Evolutionary conservation across 2,329 filamentous ascomycete genomes (phyloP).

Genomic region (Trichoderma semiorbis): DNA sequence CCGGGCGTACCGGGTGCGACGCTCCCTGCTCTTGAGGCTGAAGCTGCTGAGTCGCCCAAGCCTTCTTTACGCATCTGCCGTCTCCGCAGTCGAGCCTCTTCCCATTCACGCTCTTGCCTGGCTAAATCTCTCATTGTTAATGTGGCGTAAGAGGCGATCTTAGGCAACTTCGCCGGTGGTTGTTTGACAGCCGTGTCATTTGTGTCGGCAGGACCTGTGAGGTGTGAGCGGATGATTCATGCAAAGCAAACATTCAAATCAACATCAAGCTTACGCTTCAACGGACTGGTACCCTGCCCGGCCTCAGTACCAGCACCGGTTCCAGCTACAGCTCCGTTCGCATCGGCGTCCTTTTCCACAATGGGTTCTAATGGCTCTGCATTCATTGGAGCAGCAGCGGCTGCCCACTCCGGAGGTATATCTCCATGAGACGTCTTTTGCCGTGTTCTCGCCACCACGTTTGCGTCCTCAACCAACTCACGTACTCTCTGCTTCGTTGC

Average conservation of each 20-base stretch:
- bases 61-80: conserved; percentile 62
- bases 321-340: conserved; percentile 34
- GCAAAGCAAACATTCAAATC: not conserved
- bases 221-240: not conserved
- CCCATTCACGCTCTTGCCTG: conserved; percentile 63
- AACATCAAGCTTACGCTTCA: conserved; percentile 57
- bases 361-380: conserved; percentile 35
- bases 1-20: conserved; percentile 60
- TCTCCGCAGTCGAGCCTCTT: conserved; percentile 68
- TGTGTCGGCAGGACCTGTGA: conserved; percentile 40
- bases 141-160: conserved; percentile 49
- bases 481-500: conserved; percentile 77
- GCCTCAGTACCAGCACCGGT: conserved; percentile 46
- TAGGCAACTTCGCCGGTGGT: conserved; percentile 43
- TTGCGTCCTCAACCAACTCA: conserved; percentile 73
- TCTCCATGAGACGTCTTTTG: conserved; percentile 76
- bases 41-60: conserved; percentile 47
- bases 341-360: conserved; percentile 28
- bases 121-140: conserved; percentile 59
- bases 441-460: conserved; percentile 65
- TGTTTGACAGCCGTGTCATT: conserved; percentile 37
- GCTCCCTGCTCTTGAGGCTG: conserved; percentile 52
- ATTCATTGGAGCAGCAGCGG: conserved; percentile 59
- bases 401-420: conserved; percentile 71
- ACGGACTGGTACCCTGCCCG: conserved; percentile 51